These are phyloP conservation scores for Crithidia acanthocephali DNA, from an alignment of 208 protist genomes.

Conservation along the genomic window DNA sequence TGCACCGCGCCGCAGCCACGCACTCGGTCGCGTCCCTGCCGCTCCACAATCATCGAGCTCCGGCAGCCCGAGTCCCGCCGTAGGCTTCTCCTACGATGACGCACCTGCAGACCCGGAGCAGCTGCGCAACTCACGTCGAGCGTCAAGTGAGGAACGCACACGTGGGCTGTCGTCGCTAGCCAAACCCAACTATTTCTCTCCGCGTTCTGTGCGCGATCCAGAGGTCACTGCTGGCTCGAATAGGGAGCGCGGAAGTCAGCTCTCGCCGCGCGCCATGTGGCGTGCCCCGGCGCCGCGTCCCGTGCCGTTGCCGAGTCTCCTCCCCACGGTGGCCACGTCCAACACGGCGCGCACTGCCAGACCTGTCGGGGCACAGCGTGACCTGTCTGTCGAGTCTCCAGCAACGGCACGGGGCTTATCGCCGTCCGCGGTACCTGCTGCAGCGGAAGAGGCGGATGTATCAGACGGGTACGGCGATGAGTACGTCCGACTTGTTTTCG, in stretches of 20 bases:
- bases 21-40: not conserved
- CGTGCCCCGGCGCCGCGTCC: slow-evolving; percentile 13
- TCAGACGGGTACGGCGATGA: slow-evolving; percentile 12
- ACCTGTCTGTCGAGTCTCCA: not conserved
- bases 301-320: slow-evolving; percentile 3
- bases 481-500: slow-evolving; percentile 18
- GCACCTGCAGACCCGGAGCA: not conserved
- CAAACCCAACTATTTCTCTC: not conserved
- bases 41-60: not conserved
- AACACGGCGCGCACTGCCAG: not conserved
- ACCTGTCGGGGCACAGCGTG: not conserved
- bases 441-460: not conserved
- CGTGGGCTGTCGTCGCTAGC: not conserved
- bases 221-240: not conserved
- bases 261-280: slow-evolving; percentile 19
- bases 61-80: not conserved
- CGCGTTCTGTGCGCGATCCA: not conserved
- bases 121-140: not conserved
- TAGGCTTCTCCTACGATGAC: not conserved
- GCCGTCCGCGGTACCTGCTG: not conserved
- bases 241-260: not conserved
- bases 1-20: slow-evolving; percentile 21
- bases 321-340: not conserved
- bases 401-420: not conserved
- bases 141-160: not conserved